These are phyloP conservation scores for Solanum peruvianum DNA, from an alignment of 257 asterid genomes.

Conservation along the genomic window DNA sequence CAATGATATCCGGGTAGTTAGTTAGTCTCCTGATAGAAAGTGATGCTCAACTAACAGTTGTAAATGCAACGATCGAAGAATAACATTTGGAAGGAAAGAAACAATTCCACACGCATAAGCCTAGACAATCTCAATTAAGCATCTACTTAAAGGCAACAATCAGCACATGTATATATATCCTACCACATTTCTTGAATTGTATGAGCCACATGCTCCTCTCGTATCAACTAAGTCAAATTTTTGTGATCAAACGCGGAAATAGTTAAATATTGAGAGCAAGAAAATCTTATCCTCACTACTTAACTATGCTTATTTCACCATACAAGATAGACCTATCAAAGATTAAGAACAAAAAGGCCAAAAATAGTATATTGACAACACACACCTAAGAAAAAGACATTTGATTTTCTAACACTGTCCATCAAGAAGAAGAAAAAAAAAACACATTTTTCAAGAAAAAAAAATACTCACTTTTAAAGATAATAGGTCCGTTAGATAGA, in stretches of 20 bases:
- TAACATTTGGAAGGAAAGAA: conserved; percentile 1
- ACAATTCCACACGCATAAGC: background rate
- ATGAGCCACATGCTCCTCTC: background rate
- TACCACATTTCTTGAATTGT: background rate
- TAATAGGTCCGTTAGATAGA: conserved; percentile 5
- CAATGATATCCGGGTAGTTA: background rate
- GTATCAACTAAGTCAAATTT: background rate
- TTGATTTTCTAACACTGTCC: background rate
- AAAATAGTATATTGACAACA: conserved; percentile 11
- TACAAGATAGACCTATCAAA: conserved; percentile 14
- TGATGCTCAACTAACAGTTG: background rate
- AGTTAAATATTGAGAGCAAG: background rate
- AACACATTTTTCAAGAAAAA: background rate
- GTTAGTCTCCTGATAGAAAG: background rate
- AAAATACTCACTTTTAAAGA: background rate
- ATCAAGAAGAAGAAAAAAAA: background rate
- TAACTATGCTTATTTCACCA: conserved; percentile 1
- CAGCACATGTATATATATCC: background rate
- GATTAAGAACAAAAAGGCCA: background rate
- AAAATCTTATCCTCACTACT: background rate
- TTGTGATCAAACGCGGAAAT: background rate
- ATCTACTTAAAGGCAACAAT: background rate
- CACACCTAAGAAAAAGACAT: conserved; percentile 19
- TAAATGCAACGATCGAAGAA: background rate
- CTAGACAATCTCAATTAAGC: background rate